Evolutionary conservation across 1,284 basidiomycete genomes (phyloP).

Genomic region (Sphagnurus paluster): DNA sequence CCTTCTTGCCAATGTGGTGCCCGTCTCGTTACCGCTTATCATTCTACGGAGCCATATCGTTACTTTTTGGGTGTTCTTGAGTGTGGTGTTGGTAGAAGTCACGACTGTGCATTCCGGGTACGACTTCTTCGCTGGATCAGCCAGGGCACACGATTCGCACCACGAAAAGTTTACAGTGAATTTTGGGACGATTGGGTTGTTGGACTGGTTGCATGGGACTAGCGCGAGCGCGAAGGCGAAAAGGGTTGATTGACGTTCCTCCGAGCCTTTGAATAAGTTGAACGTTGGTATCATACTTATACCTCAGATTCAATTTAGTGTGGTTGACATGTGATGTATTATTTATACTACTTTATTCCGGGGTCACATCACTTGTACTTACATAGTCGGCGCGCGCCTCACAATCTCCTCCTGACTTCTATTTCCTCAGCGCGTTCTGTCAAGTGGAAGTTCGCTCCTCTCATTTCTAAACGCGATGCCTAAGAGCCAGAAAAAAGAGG

Average conservation of each 20-base stretch:
- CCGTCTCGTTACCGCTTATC: conserved; percentile 20
- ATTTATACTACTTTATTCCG: too few species aligned
- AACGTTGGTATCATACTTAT: too few species aligned
- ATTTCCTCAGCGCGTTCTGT: too few species aligned
- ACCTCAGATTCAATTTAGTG: background rate
- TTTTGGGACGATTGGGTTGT: conserved; percentile 22
- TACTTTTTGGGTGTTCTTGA: conserved; percentile 24
- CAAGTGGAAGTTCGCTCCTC: too few species aligned
- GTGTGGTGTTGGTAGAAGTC: conserved; percentile 18
- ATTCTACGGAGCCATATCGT: conserved; percentile 21
- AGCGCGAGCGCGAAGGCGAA: conserved; percentile 6
- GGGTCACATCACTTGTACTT: too few species aligned
- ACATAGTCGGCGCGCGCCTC: too few species aligned
- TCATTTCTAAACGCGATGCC: too few species aligned
- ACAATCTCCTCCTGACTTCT: background rate
- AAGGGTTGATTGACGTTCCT: background rate
- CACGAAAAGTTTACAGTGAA: conserved; percentile 24
- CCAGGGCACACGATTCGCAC: conserved; percentile 22
- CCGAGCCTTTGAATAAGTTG: too few species aligned
- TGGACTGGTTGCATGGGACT: conserved; percentile 25
- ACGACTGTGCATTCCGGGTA: conserved; percentile 25
- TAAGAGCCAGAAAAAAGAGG: conserved; percentile 1
- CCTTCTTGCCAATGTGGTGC: conserved; percentile 21
- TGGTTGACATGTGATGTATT: background rate
- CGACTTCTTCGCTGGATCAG: conserved; percentile 22